Evolutionary conservation across 805 yeast genomes (phyloP).

Genomic region (Metschnikowia cerradonensis): DNA sequence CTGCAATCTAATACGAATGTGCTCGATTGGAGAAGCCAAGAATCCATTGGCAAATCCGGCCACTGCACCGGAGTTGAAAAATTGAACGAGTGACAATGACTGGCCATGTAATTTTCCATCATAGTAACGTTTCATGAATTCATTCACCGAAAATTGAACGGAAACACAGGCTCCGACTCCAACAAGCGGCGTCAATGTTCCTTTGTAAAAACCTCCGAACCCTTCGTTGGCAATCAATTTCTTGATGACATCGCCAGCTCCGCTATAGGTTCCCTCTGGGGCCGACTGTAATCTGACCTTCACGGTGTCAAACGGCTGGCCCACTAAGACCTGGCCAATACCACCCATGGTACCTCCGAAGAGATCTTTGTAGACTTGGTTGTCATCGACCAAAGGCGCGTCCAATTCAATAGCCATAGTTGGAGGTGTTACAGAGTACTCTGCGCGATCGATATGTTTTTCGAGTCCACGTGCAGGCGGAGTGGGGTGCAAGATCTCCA

Average conservation of each 20-base stretch:
- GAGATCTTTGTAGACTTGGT: slow-evolving; percentile 66
- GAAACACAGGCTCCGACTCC: slow-evolving; percentile 95
- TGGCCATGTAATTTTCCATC: slow-evolving; percentile 41
- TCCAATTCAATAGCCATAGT: slow-evolving; percentile 41
- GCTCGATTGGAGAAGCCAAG: slow-evolving; percentile 92
- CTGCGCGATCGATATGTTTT: slow-evolving; percentile 3
- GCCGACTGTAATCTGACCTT: slow-evolving; percentile 91
- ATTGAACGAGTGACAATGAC: slow-evolving; percentile 57
- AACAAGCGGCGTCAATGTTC: slow-evolving; percentile 43
- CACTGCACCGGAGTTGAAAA: slow-evolving; percentile 78
- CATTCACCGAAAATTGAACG: slow-evolving; percentile 92
- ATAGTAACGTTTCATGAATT: slow-evolving; percentile 83
- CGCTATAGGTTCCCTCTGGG: slow-evolving; percentile 66
- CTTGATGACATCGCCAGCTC: slow-evolving; percentile 74
- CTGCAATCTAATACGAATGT: slow-evolving; percentile 88
- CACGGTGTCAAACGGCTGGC: slow-evolving; percentile 95
- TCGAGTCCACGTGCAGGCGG: neutral
- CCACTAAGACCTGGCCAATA: slow-evolving; percentile 89
- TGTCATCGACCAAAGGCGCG: slow-evolving; percentile 35
- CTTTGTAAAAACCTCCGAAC: slow-evolving; percentile 40
- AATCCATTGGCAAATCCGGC: slow-evolving; percentile 91
- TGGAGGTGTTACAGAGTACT: neutral
- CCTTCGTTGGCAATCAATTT: slow-evolving; percentile 52
- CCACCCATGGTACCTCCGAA: slow-evolving; percentile 95
- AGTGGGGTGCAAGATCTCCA: neutral